Evolutionary conservation across 192 early-diverging fungal genomes (phyloP).

Genomic region (Umbelopsis isabellina): DNA sequence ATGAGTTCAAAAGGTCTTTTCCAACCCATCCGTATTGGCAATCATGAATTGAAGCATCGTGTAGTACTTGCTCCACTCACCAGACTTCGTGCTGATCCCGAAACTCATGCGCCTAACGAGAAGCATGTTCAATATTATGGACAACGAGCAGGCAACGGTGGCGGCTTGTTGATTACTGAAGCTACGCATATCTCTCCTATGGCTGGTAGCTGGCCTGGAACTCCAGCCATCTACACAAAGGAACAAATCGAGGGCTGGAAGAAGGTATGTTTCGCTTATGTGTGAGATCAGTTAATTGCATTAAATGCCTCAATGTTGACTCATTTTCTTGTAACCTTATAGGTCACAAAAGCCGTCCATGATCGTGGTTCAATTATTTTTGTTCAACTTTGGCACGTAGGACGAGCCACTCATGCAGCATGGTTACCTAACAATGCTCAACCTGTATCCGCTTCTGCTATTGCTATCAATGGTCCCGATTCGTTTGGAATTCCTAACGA

Average conservation of each 20-base stretch:
- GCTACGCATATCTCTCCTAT: slow-evolving; percentile 18
- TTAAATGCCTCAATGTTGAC: too few species aligned
- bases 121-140: slow-evolving; percentile 12
- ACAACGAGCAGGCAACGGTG: slow-evolving; percentile 14
- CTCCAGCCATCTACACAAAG: slow-evolving; percentile 38
- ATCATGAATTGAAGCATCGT: slow-evolving; percentile 2
- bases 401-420: slow-evolving; percentile 13
- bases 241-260: slow-evolving; percentile 58
- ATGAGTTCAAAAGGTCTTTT: slow-evolving; percentile 10
- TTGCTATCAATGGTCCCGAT: slow-evolving; percentile 22
- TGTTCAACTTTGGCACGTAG: slow-evolving; percentile 56
- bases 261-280: too few species aligned
- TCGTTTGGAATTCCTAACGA: slow-evolving; percentile 12
- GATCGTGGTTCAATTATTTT: slow-evolving; percentile 55
- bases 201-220: slow-evolving; percentile 16
- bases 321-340: too few species aligned
- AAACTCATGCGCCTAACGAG: slow-evolving; percentile 13
- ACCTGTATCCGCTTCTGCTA: slow-evolving; percentile 19
- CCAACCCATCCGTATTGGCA: slow-evolving; percentile 22
- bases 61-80: slow-evolving; percentile 30
- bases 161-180: slow-evolving; percentile 26
- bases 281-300: too few species aligned
- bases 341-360: slow-evolving; percentile 57
- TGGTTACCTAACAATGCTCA: slow-evolving; percentile 2
- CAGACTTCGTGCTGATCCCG: neutral